These are phyloP conservation scores for Cercophora scortea DNA, from an alignment of 495 filamentous ascomycete species.

Conservation along the genomic window DNA sequence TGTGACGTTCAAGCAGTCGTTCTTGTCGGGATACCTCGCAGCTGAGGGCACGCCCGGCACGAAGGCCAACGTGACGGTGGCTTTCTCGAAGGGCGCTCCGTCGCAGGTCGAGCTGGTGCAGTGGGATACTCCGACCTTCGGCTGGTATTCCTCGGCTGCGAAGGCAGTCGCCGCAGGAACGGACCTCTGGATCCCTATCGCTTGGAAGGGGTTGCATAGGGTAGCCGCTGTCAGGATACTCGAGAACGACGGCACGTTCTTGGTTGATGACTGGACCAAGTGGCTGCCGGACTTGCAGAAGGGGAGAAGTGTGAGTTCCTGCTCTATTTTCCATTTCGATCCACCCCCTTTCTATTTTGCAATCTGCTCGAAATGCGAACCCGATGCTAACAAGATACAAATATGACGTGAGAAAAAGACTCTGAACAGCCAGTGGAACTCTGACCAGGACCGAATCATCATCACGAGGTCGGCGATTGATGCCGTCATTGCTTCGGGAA, in stretches of 20 bases:
- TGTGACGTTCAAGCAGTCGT: slow-evolving; percentile 41
- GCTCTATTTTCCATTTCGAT: not conserved
- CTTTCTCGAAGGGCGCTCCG: slow-evolving; percentile 42
- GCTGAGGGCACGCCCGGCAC: slow-evolving; percentile 32
- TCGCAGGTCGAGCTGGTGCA: slow-evolving; percentile 40
- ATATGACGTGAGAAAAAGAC: slow-evolving; percentile 19
- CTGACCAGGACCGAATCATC: slow-evolving; percentile 35
- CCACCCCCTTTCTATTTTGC: not conserved
- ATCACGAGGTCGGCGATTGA: slow-evolving; percentile 34
- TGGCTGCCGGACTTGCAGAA: slow-evolving; percentile 49
- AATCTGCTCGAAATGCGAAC: too few species aligned
- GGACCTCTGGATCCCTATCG: slow-evolving; percentile 43
- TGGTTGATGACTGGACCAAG: slow-evolving; percentile 52
- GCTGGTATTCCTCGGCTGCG: slow-evolving; percentile 28
- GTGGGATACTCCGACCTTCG: slow-evolving; percentile 40
- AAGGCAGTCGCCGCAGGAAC: slow-evolving; percentile 34
- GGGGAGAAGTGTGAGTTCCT: slow-evolving; percentile 20
- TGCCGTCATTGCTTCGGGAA: slow-evolving; percentile 37
- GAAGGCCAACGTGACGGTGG: slow-evolving; percentile 42
- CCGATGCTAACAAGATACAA: too few species aligned
- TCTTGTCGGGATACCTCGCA: slow-evolving; percentile 37
- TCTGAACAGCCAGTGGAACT: slow-evolving; percentile 45
- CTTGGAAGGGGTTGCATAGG: slow-evolving; percentile 39
- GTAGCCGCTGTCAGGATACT: slow-evolving; percentile 49
- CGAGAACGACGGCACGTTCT: slow-evolving; percentile 36